Evolutionary conservation across 164 flowering plant genomes (phyloP), one percentile per base, ranked within the genome.

Genomic region (Annona squamosa): DNA sequence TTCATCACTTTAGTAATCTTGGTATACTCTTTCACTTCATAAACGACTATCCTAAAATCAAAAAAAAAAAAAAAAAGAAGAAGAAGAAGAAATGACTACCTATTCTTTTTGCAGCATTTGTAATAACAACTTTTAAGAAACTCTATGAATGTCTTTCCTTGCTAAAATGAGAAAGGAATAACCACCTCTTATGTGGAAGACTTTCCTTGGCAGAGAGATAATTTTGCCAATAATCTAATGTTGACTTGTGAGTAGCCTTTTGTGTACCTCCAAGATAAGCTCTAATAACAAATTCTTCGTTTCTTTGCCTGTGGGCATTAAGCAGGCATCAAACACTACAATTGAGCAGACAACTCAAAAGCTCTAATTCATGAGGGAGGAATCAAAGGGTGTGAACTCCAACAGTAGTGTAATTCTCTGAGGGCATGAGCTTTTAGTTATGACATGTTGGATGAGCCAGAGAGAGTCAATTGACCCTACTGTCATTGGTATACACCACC

Each of bases 211-310:
- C 91, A 73, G 91, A 87, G 46, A 92, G 87, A 80, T 92, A 94
- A 6, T 86, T 86, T 77, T 76, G 81, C 97, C 98, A 94, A 75
- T 84, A 92, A 72, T 77, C 85, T 79, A 90, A 79, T 66, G 95
- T 94, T 76, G 98, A 88, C 75, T 94, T 94, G 74, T 89, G 93
- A 75, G 85, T 83, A 56, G 93, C 97, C 79, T 88, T 94, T 75
- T 92, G 90, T 13, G 87, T 78, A 26, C 97, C 95, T 77, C 88
- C 88, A 74, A 78, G 87, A 70, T 86, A 94, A 65, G 98, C 89
- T 81, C 98, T 87, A 18, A 94, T 84, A 41, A 90, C 82, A 84
- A 89, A 94, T 80, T 94, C 98, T 78, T 92, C 98, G 73, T 77
- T 85, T 83, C 95, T 89, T 74, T 85, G 90, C 79, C 98, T 94